These are phyloP conservation scores for Cenchrus americanus DNA, from an alignment of 176 grass and related monocot species.

Conservation along the genomic window DNA sequence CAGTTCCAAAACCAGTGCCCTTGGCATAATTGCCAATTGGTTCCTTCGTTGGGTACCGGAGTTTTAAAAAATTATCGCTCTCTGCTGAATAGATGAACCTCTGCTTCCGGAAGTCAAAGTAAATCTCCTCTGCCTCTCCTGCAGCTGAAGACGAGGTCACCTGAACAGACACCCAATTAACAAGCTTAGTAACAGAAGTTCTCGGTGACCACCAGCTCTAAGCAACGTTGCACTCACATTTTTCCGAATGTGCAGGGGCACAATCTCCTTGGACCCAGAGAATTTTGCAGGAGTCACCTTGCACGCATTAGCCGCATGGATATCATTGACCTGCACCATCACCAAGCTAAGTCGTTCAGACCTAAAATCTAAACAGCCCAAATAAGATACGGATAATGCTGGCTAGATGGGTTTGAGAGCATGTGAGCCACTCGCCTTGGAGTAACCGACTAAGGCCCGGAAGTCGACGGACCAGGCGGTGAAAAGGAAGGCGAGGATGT, in stretches of 20 bases:
- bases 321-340: conserved; percentile 68
- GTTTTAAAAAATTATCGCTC: conserved; percentile 83
- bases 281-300: conserved; percentile 92
- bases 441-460: conserved; percentile 76
- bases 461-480: conserved; percentile 98
- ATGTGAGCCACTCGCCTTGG: conserved; percentile 61
- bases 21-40: conserved; percentile 68
- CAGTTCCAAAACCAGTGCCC: conserved; percentile 89
- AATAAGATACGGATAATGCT: conserved; percentile 24
- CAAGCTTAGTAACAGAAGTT: conserved; percentile 7
- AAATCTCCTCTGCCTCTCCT: conserved; percentile 78
- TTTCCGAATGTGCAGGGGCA: conserved; percentile 65
- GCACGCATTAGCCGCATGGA: conserved; percentile 68
- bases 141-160: conserved; percentile 64
- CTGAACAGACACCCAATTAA: conserved; percentile 43
- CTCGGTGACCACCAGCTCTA: neutral
- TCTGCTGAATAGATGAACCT: conserved; percentile 76
- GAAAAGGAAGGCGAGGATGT: conserved; percentile 88
- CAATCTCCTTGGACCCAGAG: conserved; percentile 95
- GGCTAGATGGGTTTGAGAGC: neutral
- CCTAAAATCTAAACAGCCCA: conserved; percentile 22
- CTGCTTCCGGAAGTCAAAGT: conserved; percentile 99
- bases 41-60: conserved; percentile 88
- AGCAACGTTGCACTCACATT: conserved; percentile 58
- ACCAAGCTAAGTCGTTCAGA: conserved; percentile 38